These are phyloP conservation scores for Cystobasidium tubakii DNA, from an alignment of 768 basidiomycete genomes.

Conservation along the genomic window DNA sequence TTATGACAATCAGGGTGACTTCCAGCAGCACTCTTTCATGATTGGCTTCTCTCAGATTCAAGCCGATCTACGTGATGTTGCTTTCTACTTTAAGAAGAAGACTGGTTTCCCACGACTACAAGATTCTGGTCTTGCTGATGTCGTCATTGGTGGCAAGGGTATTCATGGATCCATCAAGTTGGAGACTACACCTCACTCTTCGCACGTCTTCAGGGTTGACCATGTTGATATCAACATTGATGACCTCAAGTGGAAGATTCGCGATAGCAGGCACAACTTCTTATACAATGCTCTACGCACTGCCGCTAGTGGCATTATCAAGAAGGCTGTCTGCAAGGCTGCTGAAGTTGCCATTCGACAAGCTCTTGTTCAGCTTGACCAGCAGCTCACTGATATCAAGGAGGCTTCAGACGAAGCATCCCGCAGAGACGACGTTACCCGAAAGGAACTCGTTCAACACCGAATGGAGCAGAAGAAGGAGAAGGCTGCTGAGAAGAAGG, in stretches of 20 bases:
- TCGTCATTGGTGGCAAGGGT: slow-evolving; percentile 61
- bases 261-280: slow-evolving; percentile 82
- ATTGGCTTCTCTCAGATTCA: slow-evolving; percentile 78
- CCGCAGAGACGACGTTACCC: slow-evolving; percentile 51
- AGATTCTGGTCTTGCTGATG: slow-evolving; percentile 79
- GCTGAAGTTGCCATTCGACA: slow-evolving; percentile 65
- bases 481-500: slow-evolving; percentile 53
- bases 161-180: slow-evolving; percentile 57
- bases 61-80: slow-evolving; percentile 86
- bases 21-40: slow-evolving; percentile 65
- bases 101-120: slow-evolving; percentile 56
- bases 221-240: slow-evolving; percentile 57
- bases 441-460: slow-evolving; percentile 59
- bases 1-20: slow-evolving; percentile 57
- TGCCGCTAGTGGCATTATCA: slow-evolving; percentile 73
- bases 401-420: slow-evolving; percentile 67
- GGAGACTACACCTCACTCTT: slow-evolving; percentile 50
- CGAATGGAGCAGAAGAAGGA: slow-evolving; percentile 63
- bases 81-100: slow-evolving; percentile 62
- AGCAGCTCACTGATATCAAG: slow-evolving; percentile 80
- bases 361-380: slow-evolving; percentile 79
- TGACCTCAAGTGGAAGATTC: slow-evolving; percentile 78
- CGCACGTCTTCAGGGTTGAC: slow-evolving; percentile 50
- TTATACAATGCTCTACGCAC: slow-evolving; percentile 78
- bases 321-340: slow-evolving; percentile 64